Conservation (phyloP, 2,329 filamentous ascomycete species). For the Aspergillus flavus region DNA sequence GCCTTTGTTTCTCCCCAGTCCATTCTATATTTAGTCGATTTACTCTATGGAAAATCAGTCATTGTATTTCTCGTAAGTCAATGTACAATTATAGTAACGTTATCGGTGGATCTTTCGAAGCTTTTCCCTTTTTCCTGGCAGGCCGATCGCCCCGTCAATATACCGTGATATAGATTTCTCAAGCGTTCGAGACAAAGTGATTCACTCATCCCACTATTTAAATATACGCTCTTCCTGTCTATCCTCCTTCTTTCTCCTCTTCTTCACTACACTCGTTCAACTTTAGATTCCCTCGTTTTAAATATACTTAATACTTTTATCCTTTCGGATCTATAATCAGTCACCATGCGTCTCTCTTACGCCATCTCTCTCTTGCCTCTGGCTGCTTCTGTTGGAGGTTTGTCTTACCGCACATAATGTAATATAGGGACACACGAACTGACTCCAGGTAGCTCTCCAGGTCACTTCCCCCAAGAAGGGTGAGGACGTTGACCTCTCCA, state of each 20-base stretch:
- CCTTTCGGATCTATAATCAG: conserved; percentile 1
- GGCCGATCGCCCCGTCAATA: neutral
- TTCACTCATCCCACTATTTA: neutral
- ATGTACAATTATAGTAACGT: neutral
- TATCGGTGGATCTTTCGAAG: neutral
- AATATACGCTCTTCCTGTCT: neutral
- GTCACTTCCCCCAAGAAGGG: conserved; percentile 39
- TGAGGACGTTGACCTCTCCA: conserved; percentile 34
- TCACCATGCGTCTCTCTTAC: conserved; percentile 34
- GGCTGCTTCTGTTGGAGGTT: conserved; percentile 33
- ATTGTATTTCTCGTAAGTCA: neutral
- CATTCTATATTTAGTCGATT: conserved; percentile 3
- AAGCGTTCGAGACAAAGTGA: neutral
- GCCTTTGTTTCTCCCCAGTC: neutral
- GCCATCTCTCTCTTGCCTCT: conserved; percentile 28
- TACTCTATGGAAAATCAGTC: neutral
- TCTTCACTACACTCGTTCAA: neutral
- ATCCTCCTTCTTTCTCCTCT: neutral
- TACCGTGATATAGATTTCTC: neutral
- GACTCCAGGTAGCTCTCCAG: conserved; percentile 30
- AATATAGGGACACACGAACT: neutral
- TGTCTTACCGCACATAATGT: conserved; percentile 1
- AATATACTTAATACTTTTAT: neutral
- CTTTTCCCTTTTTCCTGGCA: neutral
- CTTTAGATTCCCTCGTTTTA: neutral